Conservation (phyloP, 176 grass and related monocot species). For the Pontederia crassipes region DNA sequence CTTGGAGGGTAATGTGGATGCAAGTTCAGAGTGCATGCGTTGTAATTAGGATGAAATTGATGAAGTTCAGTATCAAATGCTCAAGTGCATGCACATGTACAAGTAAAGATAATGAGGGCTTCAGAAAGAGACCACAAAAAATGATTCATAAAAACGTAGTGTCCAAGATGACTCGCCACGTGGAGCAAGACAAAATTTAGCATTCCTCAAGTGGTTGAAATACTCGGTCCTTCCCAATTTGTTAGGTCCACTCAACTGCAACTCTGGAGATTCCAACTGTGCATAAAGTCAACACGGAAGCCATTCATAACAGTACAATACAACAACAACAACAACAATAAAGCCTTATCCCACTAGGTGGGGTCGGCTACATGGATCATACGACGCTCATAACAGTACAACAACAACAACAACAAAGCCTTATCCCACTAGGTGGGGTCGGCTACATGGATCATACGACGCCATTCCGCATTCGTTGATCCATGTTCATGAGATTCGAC, state of each 20-base stretch:
- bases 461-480: too few relatives aligned
- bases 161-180: slow-evolving; percentile 97
- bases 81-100: neutral
- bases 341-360: too few relatives aligned
- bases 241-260: slow-evolving; percentile 67
- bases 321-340: neutral
- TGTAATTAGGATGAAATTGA: too few relatives aligned
- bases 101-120: slow-evolving; percentile 15
- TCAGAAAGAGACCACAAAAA: slow-evolving; percentile 60
- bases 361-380: too few relatives aligned
- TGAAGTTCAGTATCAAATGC: neutral
- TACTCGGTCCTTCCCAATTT: slow-evolving; percentile 80
- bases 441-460: too few relatives aligned
- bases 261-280: slow-evolving; percentile 69
- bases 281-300: slow-evolving; percentile 30
- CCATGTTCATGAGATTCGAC: too few relatives aligned
- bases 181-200: slow-evolving; percentile 92
- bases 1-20: too few relatives aligned
- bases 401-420: too few relatives aligned
- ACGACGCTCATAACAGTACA: too few relatives aligned
- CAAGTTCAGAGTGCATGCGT: too few relatives aligned
- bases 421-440: too few relatives aligned
- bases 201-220: slow-evolving; percentile 91
- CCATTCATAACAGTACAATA: slow-evolving; percentile 3
- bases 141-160: slow-evolving; percentile 82